Conservation (phyloP, 1,284 basidiomycete species). For the Pyrrhoderma noxium region DNA sequence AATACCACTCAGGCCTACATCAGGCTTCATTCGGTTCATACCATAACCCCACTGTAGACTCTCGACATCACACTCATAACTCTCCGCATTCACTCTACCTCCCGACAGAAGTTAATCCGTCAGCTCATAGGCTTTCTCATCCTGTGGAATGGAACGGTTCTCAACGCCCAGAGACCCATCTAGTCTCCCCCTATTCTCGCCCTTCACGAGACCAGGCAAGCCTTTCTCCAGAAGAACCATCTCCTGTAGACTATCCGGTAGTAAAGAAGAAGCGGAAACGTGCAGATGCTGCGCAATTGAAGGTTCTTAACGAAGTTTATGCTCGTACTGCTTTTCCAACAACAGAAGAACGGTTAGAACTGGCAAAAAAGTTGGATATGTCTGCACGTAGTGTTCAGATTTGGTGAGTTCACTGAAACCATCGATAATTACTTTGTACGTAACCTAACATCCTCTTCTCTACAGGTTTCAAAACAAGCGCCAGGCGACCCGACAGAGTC, state of each 20-base stretch:
- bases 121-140: slow-evolving; percentile 9
- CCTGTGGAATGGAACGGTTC: slow-evolving; percentile 11
- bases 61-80: slow-evolving; percentile 13
- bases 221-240: slow-evolving; percentile 28
- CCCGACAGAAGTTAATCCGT: slow-evolving; percentile 10
- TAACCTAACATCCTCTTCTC: slow-evolving; percentile 2
- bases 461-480: slow-evolving; percentile 82
- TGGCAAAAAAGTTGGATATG: slow-evolving; percentile 74
- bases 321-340: slow-evolving; percentile 75
- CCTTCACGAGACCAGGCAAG: slow-evolving; percentile 7
- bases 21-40: slow-evolving; percentile 11
- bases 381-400: slow-evolving; percentile 78
- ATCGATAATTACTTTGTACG: slow-evolving; percentile 9
- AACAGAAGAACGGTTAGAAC: slow-evolving; percentile 70
- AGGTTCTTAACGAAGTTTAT: slow-evolving; percentile 73
- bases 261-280: slow-evolving; percentile 78
- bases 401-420: slow-evolving; percentile 44
- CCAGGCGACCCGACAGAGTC: slow-evolving; percentile 70
- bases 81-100: slow-evolving; percentile 11
- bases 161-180: slow-evolving; percentile 13
- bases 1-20: slow-evolving; percentile 11
- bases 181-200: slow-evolving; percentile 18
- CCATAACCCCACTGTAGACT: slow-evolving; percentile 7
- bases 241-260: slow-evolving; percentile 49
- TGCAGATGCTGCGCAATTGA: slow-evolving; percentile 70